Evolutionary conservation across 345 rosid species (phyloP).

Genomic region (Microthlaspi erraticum): DNA sequence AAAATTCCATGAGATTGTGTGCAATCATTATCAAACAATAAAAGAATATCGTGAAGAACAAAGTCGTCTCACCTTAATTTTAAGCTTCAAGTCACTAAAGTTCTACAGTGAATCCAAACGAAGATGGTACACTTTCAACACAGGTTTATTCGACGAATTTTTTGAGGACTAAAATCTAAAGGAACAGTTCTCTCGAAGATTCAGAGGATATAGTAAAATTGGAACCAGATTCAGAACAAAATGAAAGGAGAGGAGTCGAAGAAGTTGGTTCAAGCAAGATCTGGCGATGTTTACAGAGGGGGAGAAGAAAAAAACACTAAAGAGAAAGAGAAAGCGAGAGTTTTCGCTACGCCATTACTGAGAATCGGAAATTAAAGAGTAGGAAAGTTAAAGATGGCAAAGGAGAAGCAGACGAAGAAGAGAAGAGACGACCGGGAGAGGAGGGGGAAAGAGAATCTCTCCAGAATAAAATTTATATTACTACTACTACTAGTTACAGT

Average conservation of each 20-base stretch:
- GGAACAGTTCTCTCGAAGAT: neutral
- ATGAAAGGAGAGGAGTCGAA: neutral
- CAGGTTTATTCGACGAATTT: constrained; percentile 29
- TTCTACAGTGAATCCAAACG: constrained; percentile 6
- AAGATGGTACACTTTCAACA: constrained; percentile 26
- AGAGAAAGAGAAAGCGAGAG: constrained; percentile 1
- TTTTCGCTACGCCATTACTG: constrained; percentile 19
- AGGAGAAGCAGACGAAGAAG: neutral
- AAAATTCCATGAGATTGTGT: neutral
- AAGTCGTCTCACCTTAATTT: constrained; percentile 25
- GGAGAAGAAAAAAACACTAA: neutral
- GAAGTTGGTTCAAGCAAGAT: constrained; percentile 18
- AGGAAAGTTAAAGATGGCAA: neutral
- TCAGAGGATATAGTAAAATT: neutral
- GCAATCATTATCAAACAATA: constrained; percentile 5
- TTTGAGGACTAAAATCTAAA: neutral
- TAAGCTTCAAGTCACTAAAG: neutral
- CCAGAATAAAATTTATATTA: neutral
- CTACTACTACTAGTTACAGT: neutral
- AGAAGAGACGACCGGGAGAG: neutral
- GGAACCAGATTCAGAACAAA: neutral
- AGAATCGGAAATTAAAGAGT: neutral
- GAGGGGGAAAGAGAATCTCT: neutral
- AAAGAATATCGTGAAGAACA: constrained; percentile 26
- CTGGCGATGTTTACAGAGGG: neutral